Evolutionary conservation across 2,329 filamentous ascomycete species (phyloP), one percentile per base, ranked within the genome.

Genomic region (Thielaviopsis punctulata): DNA sequence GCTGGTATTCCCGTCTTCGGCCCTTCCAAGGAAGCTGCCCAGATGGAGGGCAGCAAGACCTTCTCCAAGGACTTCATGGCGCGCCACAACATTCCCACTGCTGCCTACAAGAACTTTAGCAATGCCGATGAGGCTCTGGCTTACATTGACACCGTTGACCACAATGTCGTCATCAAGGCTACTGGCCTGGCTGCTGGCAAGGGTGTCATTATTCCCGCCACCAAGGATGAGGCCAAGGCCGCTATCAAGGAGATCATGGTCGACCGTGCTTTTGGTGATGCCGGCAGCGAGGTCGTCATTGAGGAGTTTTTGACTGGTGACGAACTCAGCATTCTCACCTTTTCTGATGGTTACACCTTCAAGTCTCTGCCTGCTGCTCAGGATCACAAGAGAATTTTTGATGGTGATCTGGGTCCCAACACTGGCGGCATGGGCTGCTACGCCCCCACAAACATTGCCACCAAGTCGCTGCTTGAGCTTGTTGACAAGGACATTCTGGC

Each of bases 11-110:
- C 78, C 59, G 83, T 80, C 66, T 96, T 95, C 62, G 92, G 90
- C 1, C 92, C 92, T 4, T 84, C 81, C 53, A 80, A 84, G 68
- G 79, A 79, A 48, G 90, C 92, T 21, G 89, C 92, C 18, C 77
- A 78, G 45, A 86, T 98, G 76, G 92, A 98, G 68, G 92, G 92
- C 55, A 93, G 86, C 69, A 98, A 98, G 73, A 86, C 90, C 10
- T 96, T 93, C 66, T 88, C 86, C 56, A 98, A 98, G 65, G 89
- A 96, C 66, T 96, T 96, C 64, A 98, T 96, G 92, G 82, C 84
- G 66, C 80, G 82, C 58, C 80, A 94, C 68, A 76, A 76, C 61
- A 94, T 98, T 60, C 89, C 90, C 36, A 96, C 92, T 1, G 92
- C 92, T 15, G 79, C 77, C 39, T 96, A 95, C 69, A 79, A 83